Evolutionary conservation across 768 basidiomycete genomes (phyloP).

Genomic region (Suillus bovinus): DNA sequence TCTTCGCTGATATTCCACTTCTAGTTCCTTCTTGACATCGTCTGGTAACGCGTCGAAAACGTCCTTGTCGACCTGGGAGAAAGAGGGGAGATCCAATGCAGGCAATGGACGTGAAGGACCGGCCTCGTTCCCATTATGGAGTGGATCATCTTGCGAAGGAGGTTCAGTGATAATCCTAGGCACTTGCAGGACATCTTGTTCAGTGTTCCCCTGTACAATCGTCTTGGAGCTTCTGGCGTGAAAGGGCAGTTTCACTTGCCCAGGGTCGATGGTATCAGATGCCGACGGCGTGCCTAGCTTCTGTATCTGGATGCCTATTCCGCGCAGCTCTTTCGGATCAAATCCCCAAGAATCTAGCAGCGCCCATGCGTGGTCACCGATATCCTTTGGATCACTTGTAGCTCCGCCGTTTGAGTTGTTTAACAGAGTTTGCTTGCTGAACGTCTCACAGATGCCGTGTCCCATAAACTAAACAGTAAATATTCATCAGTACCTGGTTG

Average conservation of each 20-base stretch:
- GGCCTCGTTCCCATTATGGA: conserved; percentile 2
- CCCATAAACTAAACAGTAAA: conserved; percentile 71
- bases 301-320: conserved; percentile 88
- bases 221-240: conserved; percentile 20
- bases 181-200: conserved; percentile 3
- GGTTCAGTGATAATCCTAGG: conserved; percentile 32
- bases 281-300: conserved; percentile 68
- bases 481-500: conserved; percentile 7
- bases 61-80: conserved; percentile 73
- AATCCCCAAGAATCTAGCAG: conserved; percentile 73
- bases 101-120: conserved; percentile 14
- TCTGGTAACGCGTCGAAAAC: conserved; percentile 72
- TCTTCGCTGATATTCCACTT: conserved; percentile 63
- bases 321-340: conserved; percentile 85
- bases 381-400: conserved; percentile 69
- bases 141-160: conserved; percentile 33
- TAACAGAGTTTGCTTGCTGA: conserved; percentile 71
- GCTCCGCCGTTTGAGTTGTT: conserved; percentile 60
- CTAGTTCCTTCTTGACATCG: conserved; percentile 68
- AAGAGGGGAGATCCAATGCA: conserved; percentile 55
- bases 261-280: conserved; percentile 36
- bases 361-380: conserved; percentile 78
- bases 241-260: conserved; percentile 68
- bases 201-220: neutral
- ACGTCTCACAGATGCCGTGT: conserved; percentile 82